Base-by-base conservation (phyloP, 305 asterid genomes). In the Rubia tinctorum region DNA sequence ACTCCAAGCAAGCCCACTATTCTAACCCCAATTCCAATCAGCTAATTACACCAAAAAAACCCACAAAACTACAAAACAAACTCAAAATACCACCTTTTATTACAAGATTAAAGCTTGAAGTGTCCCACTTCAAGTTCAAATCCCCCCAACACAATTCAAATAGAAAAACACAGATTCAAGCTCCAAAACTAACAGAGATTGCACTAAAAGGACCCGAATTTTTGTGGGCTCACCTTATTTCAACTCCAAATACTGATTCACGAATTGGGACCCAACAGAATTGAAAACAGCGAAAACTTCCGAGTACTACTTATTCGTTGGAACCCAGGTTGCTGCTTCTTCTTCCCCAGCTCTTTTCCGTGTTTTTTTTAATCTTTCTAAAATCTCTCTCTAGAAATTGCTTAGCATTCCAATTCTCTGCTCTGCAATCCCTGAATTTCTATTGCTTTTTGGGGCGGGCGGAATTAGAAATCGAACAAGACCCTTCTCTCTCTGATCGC, bases 61-160 rank as follows among this genome's bases (percentile, higher is more conserved):
- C 78, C 78, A 53, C 67, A 70, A 88, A 84, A 83, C 80, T 80
- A 74, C 76, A 77, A 72, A 75, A 23, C 45, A 77, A 86, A 84
- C 84, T 80, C 76, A 84, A 88, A 79, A 88, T 85, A 87, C 80
- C 85, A 85, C 82, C 79, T 76, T 82, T 77, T 79, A 74, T 82
- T 53, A 80, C 60, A 82, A 68, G 84, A 84, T 76, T 85, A 77
- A 82, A 89, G 83, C 91, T 94, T 83, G 82, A 88, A 84, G 80
- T 84, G 76, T 76, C 74, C 85, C 82, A 88, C 89, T 89, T 90
- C 89, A 90, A 88, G 88, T 85, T 88, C 89, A 85, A 82, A 77
- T 84, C 77, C 74, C 58, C 75, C 73, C 85, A 76, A 78, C 82
- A 73, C 79, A 86, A 85, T 88, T 84, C 85, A 67, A 84, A 82